These are phyloP conservation scores for Kitagawia praeruptora DNA, from an alignment of 129 eudicot species.

Conservation along the genomic window DNA sequence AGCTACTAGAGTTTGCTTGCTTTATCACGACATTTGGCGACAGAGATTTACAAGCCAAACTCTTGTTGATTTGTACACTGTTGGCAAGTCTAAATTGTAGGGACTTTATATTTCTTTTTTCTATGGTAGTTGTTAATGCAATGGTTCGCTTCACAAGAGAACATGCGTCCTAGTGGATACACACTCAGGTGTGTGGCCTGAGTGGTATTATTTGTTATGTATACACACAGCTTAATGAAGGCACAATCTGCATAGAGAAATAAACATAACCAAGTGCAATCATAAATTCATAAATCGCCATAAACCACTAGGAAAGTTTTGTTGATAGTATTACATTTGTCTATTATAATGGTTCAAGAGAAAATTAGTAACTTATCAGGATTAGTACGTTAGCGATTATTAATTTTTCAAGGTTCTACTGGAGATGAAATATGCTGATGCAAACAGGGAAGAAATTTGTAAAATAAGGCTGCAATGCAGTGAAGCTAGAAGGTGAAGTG, in stretches of 20 bases:
- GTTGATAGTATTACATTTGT: not conserved
- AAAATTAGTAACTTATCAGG: not conserved
- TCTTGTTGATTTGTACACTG: not conserved
- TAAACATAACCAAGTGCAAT: not conserved
- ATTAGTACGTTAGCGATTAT: not conserved
- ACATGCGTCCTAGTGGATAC: not conserved
- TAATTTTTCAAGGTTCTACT: not conserved
- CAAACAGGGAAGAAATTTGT: not conserved
- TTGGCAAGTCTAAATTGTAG: not conserved
- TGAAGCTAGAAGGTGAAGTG: not conserved
- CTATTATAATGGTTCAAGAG: not conserved
- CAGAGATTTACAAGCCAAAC: not conserved
- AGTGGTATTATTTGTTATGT: not conserved
- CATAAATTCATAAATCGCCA: too few species aligned
- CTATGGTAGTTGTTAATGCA: not conserved
- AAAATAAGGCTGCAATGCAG: not conserved
- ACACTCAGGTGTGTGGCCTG: not conserved
- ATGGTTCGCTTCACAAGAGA: not conserved
- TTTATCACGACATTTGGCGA: not conserved
- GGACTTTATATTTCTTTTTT: not conserved
- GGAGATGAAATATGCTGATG: not conserved
- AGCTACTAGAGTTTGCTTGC: slow-evolving; percentile 7
- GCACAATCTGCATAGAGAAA: not conserved
- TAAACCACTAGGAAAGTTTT: too few species aligned
- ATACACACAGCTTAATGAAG: not conserved